Evolutionary conservation across 1,139 yeast species (phyloP).

Genomic region (Kluyveromyces sp.): DNA sequence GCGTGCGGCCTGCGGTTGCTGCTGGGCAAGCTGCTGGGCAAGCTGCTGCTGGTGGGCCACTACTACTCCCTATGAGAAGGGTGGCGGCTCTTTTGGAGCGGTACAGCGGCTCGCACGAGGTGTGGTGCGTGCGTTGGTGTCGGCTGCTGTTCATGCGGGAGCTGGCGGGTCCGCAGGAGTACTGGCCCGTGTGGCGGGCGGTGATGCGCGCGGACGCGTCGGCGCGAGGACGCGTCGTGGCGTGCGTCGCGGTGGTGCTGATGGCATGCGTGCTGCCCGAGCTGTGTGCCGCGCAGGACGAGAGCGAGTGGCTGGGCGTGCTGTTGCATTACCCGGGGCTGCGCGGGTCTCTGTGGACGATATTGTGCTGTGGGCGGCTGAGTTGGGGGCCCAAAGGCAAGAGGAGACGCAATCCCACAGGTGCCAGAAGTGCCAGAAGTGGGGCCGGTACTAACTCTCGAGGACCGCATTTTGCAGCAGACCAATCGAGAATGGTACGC

Average conservation of each 20-base stretch:
- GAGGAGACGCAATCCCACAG: too few species aligned
- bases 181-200: neutral
- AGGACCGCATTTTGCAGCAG: neutral
- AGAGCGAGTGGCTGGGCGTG: slow-evolving; percentile 52
- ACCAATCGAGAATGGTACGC: slow-evolving; percentile 10
- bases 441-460: neutral
- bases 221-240: slow-evolving; percentile 34
- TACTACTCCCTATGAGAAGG: too few species aligned
- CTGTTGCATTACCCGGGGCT: slow-evolving; percentile 50
- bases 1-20: too few species aligned
- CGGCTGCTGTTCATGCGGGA: slow-evolving; percentile 53
- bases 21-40: too few species aligned
- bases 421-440: neutral
- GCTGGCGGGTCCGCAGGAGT: slow-evolving; percentile 28
- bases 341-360: slow-evolving; percentile 16
- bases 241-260: slow-evolving; percentile 44
- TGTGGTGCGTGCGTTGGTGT: slow-evolving; percentile 63
- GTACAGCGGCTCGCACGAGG: slow-evolving; percentile 48
- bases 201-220: neutral
- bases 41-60: too few species aligned
- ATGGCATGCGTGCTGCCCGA: slow-evolving; percentile 43
- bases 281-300: slow-evolving; percentile 44
- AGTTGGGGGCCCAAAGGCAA: slow-evolving; percentile 14
- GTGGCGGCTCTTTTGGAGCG: slow-evolving; percentile 39
- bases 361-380: slow-evolving; percentile 20